Base-by-base conservation (phyloP, 805 yeast genomes). In the Blastobotrys peoriensis region DNA sequence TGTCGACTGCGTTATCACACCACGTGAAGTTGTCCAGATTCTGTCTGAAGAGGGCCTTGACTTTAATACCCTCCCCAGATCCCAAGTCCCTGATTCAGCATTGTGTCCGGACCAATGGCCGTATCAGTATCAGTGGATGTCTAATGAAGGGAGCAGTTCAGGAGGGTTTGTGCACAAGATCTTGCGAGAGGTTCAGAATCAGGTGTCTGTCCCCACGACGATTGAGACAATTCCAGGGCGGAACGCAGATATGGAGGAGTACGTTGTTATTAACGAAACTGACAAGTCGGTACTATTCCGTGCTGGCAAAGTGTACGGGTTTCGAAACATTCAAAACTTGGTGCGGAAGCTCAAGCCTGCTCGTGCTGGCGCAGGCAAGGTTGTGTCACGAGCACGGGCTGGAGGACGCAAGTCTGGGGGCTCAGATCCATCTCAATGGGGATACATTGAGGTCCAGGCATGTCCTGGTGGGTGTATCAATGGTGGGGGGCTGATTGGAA, bases 381-480 rank as follows among this genome's bases (percentile, higher is more conserved):
- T 51, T 34, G 35, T 36, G 45, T 13, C 43, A 5, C 15, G 51
- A 10, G 42, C 55, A 3, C 53, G 61, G n/a, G 35, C 46, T 10
- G 53, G 38, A 36, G 33, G 33, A 15, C 18, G 36, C 40, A 8
- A 35, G 22, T 27, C 17, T 56, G 15, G 49, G 51, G 9, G 67
- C 53, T 1, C 79, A 0, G 89, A 85, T 47, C 83, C 91, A 0
- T 63, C 75, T 25, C 70, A 67, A 34, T 81, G 85, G 54, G 93
- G 86, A 50, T 86, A 83, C 54, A 85, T 91, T 4, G 98, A 93
- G 57, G 83, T 93, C 37, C 91, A 88, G 96, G 98, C 98, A 0
- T 93, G 98, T 62, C 98, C 98, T 4, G 88, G 86, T 22, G 98
- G 98, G 1, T 93, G 98, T 59, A 85, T 89, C 45, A 93, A 91